Base-by-base conservation (phyloP, 23 red algal species). In the Pyropia yezoensis region DNA sequence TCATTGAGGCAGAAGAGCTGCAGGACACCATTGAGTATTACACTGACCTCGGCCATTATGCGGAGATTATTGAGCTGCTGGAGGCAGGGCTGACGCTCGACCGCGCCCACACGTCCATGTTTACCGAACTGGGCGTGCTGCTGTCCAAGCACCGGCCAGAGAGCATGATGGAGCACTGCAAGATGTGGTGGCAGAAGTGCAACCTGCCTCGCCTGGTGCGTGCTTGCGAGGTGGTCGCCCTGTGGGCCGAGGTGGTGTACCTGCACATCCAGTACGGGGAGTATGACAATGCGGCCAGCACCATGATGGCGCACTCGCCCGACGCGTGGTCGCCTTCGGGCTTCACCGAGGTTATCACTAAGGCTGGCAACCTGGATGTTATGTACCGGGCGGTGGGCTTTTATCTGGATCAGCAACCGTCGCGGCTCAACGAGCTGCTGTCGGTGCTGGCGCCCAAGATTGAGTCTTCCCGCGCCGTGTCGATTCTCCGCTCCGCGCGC, bases 321-420 rank as follows among this genome's bases (percentile, higher is more conserved):
- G 76, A 71, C 30, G 87, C 86, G 27, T 98, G 86, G 86, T 78
- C 70, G 4, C 74, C 73, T n/a, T 71, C 78, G 15, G 83, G 82
- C 13, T 90, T 91, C 22, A 82, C 74, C 7, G 78, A 88, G n/a
- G 71, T 82, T 12, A 82, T 98, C 61, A 64, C 94, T 1, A 89
- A 82, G 56, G 94, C 80, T 45, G 80, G 70, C 14, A 84, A 81
- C 75, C 61, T 81, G 18, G 94, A 98, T 49, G 85, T 91, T 14
- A 85, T 98, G 77, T 98, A 98, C 62, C 75, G 72, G 58, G 75
- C 94, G n/a, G 80, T 98, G 51, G 71, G 78, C 29, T 98, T 98
- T 75, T 98, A 98, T 56, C 75, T 98, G 34, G 85, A 91, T 53
- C 86, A 98, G 62, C 94, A 98, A 49, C 85, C 94, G 17, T 73